A percentile compares a stretch with the other conserved stretches of the same genome.
phyloP scores from a whole-genome alignment of 495 filamentous ascomycete species.

The Emericellopsis terricola region DNA sequence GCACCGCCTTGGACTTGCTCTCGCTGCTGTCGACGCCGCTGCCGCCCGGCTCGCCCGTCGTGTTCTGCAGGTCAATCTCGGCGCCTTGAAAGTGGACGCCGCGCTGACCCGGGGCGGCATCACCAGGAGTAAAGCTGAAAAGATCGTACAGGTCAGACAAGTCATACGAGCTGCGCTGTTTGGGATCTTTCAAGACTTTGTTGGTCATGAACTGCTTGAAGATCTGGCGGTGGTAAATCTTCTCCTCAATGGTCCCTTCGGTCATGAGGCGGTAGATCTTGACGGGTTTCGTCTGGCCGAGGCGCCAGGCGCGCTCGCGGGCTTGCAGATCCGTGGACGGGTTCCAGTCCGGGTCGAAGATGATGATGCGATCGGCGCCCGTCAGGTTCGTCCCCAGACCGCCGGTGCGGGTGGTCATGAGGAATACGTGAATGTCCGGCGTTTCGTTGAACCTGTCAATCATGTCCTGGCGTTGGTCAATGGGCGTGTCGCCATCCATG shows the following conservation, averaged over 20 bases:
- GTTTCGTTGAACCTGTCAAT: constrained; percentile 85
- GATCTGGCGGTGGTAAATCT: constrained; percentile 95
- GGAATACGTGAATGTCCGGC: constrained; percentile 64
- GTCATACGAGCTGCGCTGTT: constrained; percentile 72
- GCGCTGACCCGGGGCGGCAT: constrained; percentile 62
- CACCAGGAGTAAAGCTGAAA: constrained; percentile 57
- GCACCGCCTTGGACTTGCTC: constrained; percentile 12
- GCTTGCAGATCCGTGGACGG: constrained; percentile 87
- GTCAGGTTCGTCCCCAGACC: constrained; percentile 89
- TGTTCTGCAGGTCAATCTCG: constrained; percentile 45
- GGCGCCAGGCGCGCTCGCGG: constrained; percentile 86
- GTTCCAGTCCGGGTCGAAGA: constrained; percentile 98
- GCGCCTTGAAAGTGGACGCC: constrained; percentile 67
- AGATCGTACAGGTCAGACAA: constrained; percentile 76
- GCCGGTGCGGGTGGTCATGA: constrained; percentile 88
- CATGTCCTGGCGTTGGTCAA: constrained; percentile 62
- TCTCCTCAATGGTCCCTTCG: constrained; percentile 95
- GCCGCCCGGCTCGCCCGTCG: constrained; percentile 28
- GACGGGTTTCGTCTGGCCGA: constrained; percentile 87
- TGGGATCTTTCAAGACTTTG: constrained; percentile 85
- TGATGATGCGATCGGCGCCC: constrained; percentile 87
- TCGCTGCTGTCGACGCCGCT: constrained; percentile 17
- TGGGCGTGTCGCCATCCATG: constrained; percentile 83
- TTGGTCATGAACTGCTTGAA: constrained; percentile 93
- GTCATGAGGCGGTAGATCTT: constrained; percentile 91